Evolutionary conservation across 1,284 basidiomycete genomes (phyloP), one percentile per base, ranked within the genome.

Genomic region (Veloporphyrellus conicus): DNA sequence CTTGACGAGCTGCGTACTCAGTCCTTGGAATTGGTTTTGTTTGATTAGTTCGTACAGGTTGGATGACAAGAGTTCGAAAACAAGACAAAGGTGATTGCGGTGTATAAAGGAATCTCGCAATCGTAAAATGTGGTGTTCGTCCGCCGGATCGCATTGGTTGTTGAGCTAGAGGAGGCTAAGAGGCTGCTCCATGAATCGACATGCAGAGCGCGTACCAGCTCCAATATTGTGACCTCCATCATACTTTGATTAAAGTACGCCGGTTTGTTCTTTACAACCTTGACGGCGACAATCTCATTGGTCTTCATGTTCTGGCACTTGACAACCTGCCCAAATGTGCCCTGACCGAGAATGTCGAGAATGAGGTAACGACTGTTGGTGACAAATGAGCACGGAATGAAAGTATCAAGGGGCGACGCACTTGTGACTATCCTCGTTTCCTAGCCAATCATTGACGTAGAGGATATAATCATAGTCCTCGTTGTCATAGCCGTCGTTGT

Each of bases 241-340:
- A 97, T 98, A 71, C 89, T 93, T 73, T 99, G 95, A 66, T 98
- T 96, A 70, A 97, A 94, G 72, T 99, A 99, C 1, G 95, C 95
- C 3, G 95, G 95, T 70, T 99, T 99, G 71, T 99, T 99, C 77
- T 99, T 99, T 62, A 99, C 93, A 15, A 99, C 96, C 70, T 99
- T 99, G 54, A 99, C 95, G 14, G 96, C 96, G 36, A 96, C 92
- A 44, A 99, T 91, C 67, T 97, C 94, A 68, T 98, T 93, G 32
- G 91, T 98, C 70, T 94, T 91, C 87, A 98, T 95, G 66, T 99
- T 97, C 69, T 98, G 96, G 67, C 96, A 99, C 69, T 99, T 99
- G 65, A 99, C 96, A 23, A 99, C 95, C 68, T 99, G 95, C 2
- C 96, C 95, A 60, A 99, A 99, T 3, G 95, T 99, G 29, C 95